Conservation (phyloP, 2,329 filamentous ascomycete species). For the Talaromyces atroroseus region DNA sequence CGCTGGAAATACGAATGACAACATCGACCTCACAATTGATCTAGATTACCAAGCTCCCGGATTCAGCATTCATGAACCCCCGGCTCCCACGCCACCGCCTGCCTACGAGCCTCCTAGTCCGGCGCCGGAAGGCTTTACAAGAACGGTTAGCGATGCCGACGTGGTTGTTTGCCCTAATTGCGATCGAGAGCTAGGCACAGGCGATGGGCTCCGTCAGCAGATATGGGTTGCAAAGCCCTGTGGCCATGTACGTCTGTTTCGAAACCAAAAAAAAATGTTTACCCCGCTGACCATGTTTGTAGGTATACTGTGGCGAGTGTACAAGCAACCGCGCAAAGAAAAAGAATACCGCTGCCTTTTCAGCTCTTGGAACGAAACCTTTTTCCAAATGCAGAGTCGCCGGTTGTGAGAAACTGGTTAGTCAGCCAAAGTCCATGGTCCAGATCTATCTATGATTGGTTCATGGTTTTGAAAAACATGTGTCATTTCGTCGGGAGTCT, state of each 20-base stretch:
- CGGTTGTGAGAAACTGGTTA: slow-evolving; percentile 37
- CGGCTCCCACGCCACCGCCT: slow-evolving; percentile 17
- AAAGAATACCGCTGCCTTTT: slow-evolving; percentile 25
- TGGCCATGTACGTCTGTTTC: slow-evolving; percentile 67
- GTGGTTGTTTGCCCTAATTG: slow-evolving; percentile 82
- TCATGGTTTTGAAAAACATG: slow-evolving; percentile 21
- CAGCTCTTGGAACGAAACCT: slow-evolving; percentile 27
- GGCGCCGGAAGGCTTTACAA: slow-evolving; percentile 71
- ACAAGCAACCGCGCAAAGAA: slow-evolving; percentile 35
- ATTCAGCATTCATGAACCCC: slow-evolving; percentile 32
- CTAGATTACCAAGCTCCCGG: slow-evolving; percentile 24
- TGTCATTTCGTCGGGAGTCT: slow-evolving; percentile 3
- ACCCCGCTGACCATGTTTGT: background rate
- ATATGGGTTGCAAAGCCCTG: slow-evolving; percentile 90
- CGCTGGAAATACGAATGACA: slow-evolving; percentile 1
- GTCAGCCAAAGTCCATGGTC: slow-evolving; percentile 37
- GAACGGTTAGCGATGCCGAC: slow-evolving; percentile 66
- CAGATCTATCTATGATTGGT: slow-evolving; percentile 38
- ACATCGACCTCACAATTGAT: slow-evolving; percentile 11
- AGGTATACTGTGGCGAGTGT: slow-evolving; percentile 48
- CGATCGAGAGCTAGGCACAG: slow-evolving; percentile 73
- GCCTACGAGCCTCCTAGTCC: slow-evolving; percentile 59
- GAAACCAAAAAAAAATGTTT: background rate
- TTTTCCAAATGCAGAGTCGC: slow-evolving; percentile 42
- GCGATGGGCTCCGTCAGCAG: slow-evolving; percentile 66